Base-by-base conservation (phyloP, 140 eudicot species). In the Erigeron philadelphicus region DNA sequence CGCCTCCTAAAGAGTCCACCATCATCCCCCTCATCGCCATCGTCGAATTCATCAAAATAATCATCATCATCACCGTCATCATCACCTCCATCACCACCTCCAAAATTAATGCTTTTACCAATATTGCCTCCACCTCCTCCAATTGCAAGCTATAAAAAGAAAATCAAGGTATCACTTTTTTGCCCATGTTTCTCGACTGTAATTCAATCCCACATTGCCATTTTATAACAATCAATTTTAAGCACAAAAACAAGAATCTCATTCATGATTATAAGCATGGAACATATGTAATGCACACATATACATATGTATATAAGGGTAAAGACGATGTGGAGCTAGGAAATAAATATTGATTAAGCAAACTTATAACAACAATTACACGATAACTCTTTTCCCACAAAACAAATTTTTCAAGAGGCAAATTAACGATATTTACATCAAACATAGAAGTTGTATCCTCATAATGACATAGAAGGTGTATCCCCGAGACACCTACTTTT, bases 11-110 rank as follows among this genome's bases (percentile, higher is more conserved):
- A 93, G 18, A 86, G 78, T 66, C 95, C 95, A 78, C 95, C 97
- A 6, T 89, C 99, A 77, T 89, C 97, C 64, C 97, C 99, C 47
- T 89, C 99, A 58, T 93, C 98, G 8, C 85, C 98, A 63, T 94
- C 99, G 46, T 94, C 99, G 23, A 89, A 94, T 58, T 94, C 91
- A 79, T 94, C 99, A 72, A 85, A 94, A 86, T 94, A 94, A 81
- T 90, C 95, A 68, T 94, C 99, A 61, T 94, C 98, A 70, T 89
- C 99, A 10, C 99, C 99, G 72, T 82, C 87, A 61, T 87, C 99
- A 61, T 85, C 98, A 54, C 95, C 95, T 42, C 98, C 98, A 82
- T 89, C 99, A 57, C 99, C 99, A 46, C 99, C 99, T 18, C 97
- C 97, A 69, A 81, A 77, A 73, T 78, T 85, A 17, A 89, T 71